Evolutionary conservation across 805 yeast genomes (phyloP), one percentile per base, ranked within the genome.

Genomic region (Lachancea kluyveri): DNA sequence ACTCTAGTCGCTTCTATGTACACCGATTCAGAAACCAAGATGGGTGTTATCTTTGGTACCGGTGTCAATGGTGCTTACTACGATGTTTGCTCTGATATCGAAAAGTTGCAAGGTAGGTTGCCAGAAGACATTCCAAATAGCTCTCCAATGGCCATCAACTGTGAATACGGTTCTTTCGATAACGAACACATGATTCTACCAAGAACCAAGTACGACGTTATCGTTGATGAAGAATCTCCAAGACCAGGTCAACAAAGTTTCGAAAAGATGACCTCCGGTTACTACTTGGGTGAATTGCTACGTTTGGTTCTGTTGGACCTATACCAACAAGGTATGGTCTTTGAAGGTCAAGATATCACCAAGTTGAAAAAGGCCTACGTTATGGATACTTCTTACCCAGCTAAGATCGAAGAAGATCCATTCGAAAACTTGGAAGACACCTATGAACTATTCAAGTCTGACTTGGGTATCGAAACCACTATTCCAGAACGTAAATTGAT

Each of bases 101-200:
- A 88, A 42, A 90, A 90, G 67, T 70, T 90, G 47, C 76, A 75
- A 48, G 94, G 92, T 39, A 65, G 62, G 48, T 59, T 80, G 33
- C 70, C 76, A 18, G 64, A 60, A 25, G 95, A 85, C 54, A 72
- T 86, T 46, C 54, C 73, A 22, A 60, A 54, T 5, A 73, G 72
- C 30, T 70, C 81, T 25, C 77, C 80, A 42, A 88, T 90, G 94
- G 96, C 96, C 34, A 90, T 90, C 60, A 90, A 90, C 71, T 87
- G 96, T 70, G 98, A 90, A 67, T 90, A 90, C 66, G 97, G 98
- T 53, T 90, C 96, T 5, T 90, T 90, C 57, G 97, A 90, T 60
- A 88, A 86, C 57, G 96, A 86, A 62, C 94, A 81, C 52, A 37
- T 46, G 7, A 73, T 79, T 21, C 71, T 90, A 48, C 97, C 97